Evolutionary conservation across 331 rosid genomes (phyloP).

Genomic region (Pyrus hybrid): DNA sequence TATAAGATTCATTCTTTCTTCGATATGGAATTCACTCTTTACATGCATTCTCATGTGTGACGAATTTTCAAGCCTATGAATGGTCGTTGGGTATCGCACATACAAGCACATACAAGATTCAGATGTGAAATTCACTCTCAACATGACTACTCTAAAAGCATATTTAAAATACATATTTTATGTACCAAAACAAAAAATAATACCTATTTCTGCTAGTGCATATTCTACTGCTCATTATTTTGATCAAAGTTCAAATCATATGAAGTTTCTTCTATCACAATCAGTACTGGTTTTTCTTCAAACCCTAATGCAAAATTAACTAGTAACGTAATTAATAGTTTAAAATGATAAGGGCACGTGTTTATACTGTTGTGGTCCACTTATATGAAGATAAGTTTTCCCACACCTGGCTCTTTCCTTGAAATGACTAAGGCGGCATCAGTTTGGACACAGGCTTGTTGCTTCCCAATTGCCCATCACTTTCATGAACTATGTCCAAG

Average conservation of each 20-base stretch:
- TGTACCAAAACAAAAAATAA: too few species aligned
- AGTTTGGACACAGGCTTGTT: not conserved
- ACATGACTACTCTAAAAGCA: not conserved
- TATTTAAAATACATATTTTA: not conserved
- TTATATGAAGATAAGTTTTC: not conserved
- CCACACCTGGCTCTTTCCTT: not conserved
- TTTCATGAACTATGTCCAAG: not conserved
- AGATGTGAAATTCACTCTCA: too few species aligned
- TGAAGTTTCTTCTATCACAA: not conserved
- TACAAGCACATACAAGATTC: too few species aligned
- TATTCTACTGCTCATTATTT: too few species aligned
- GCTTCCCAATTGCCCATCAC: not conserved
- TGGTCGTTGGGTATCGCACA: too few species aligned
- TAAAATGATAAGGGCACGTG: not conserved
- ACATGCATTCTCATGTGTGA: too few species aligned
- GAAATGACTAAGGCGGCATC: not conserved
- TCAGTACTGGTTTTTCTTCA: not conserved
- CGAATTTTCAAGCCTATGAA: too few species aligned
- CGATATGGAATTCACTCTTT: too few species aligned
- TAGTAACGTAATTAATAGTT: not conserved
- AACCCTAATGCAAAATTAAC: not conserved
- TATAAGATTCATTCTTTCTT: too few species aligned
- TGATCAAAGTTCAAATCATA: too few species aligned
- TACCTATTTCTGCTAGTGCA: too few species aligned
- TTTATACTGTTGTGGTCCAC: not conserved